Evolutionary conservation across 2,329 filamentous ascomycete species (phyloP).

Genomic region (Trichoderma arundinaceum): DNA sequence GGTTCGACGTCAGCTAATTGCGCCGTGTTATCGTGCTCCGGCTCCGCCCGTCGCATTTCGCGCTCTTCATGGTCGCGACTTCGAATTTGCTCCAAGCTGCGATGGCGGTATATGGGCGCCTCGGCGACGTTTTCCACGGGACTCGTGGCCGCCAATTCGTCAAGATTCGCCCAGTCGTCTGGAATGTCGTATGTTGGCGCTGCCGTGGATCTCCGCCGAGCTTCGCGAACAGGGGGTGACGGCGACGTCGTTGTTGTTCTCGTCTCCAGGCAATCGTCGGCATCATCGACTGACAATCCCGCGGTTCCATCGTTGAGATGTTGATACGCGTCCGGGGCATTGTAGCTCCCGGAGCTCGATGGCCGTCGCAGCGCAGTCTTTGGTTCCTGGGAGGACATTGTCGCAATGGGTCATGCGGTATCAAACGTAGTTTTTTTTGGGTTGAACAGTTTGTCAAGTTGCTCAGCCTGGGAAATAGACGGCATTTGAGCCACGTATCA

Average conservation of each 20-base stretch:
- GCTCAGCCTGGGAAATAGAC: conserved; percentile 18
- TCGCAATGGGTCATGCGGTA: background rate
- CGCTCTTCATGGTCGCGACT: conserved; percentile 31
- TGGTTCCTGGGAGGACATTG: background rate
- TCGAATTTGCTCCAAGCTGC: conserved; percentile 33
- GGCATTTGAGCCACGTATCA: conserved; percentile 5
- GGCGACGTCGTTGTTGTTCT: background rate
- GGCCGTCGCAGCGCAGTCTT: conserved; percentile 26
- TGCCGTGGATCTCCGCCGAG: conserved; percentile 5
- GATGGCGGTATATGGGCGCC: conserved; percentile 30
- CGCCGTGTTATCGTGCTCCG: conserved; percentile 30
- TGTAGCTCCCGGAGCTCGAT: conserved; percentile 34
- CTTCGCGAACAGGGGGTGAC: background rate
- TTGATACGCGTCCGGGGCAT: conserved; percentile 44
- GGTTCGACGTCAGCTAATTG: background rate
- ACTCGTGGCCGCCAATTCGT: conserved; percentile 49
- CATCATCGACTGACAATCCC: conserved; percentile 34
- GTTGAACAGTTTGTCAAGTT: background rate
- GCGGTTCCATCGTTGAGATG: conserved; percentile 52
- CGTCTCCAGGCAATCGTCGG: background rate
- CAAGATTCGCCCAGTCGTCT: conserved; percentile 49
- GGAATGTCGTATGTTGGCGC: conserved; percentile 36
- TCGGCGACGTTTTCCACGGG: conserved; percentile 35
- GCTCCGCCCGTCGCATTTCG: conserved; percentile 29
- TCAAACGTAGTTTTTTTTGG: background rate